These are phyloP conservation scores for Mangifera indica DNA, from an alignment of 345 rosid genomes.

Conservation along the genomic window DNA sequence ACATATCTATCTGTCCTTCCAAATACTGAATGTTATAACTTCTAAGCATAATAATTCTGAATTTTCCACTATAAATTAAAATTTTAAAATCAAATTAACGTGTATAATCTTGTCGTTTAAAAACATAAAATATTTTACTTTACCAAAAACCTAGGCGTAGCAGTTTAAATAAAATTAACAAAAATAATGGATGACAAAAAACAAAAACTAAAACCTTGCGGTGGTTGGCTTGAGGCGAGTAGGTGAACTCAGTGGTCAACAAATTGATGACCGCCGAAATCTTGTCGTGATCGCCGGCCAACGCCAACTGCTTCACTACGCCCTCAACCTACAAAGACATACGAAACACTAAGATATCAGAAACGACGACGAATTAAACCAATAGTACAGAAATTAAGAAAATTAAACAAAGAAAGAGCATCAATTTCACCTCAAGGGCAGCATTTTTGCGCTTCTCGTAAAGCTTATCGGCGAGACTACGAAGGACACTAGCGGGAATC, in stretches of 20 bases:
- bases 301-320: constrained; percentile 71
- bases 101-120: no score
- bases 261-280: constrained; percentile 73
- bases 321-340: constrained; percentile 66
- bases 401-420: no score
- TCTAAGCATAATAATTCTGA: no score
- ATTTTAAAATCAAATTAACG: no score
- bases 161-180: not conserved
- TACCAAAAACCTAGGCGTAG: no score
- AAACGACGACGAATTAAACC: no score
- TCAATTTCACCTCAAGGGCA: constrained; percentile 70
- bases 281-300: constrained; percentile 89
- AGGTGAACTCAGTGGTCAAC: constrained; percentile 71
- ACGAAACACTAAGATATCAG: not conserved
- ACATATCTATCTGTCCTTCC: no score
- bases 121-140: no score
- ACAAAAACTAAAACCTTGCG: constrained; percentile 60
- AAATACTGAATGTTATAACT: no score
- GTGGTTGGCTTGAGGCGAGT: constrained; percentile 84
- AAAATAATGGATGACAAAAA: not conserved
- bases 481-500: constrained; percentile 69
- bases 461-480: constrained; percentile 94
- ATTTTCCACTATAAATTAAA: no score
- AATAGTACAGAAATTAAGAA: no score
- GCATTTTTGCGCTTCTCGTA: constrained; percentile 99